Conservation (phyloP, 2,329 filamentous ascomycete species). For the Sclerotinia subarctica region DNA sequence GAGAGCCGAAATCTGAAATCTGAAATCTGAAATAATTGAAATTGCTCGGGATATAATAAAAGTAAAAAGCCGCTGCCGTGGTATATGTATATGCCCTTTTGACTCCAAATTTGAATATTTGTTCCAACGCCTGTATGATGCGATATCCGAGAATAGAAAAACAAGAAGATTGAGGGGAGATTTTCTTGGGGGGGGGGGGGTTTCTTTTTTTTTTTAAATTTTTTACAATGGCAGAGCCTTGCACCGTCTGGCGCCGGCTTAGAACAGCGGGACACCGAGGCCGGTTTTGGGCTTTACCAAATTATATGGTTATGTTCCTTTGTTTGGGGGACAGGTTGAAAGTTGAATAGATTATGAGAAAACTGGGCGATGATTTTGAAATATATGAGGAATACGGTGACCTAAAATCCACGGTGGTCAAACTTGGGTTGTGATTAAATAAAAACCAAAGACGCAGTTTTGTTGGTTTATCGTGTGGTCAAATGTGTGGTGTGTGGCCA, state of each 20-base stretch:
- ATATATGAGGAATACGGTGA: conserved; percentile 34
- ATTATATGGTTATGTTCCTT: conserved; percentile 30
- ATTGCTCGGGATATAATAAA: conserved; percentile 17
- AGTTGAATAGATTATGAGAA: conserved; percentile 22
- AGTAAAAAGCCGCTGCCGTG: conserved; percentile 30
- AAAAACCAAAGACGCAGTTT: conserved; percentile 11
- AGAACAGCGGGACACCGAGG: conserved; percentile 37
- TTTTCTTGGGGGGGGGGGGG: background rate
- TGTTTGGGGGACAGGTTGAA: conserved; percentile 25
- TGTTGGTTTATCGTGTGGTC: background rate
- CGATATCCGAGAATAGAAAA: conserved; percentile 25
- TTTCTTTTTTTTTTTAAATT: background rate
- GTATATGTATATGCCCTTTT: conserved; percentile 36
- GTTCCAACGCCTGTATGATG: conserved; percentile 35
- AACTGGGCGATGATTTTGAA: conserved; percentile 28
- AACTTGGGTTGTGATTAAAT: background rate
- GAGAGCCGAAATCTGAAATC: conserved; percentile 6
- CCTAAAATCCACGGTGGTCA: conserved; percentile 1
- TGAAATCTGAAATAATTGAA: conserved; percentile 4
- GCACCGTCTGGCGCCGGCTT: conserved; percentile 39
- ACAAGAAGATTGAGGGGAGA: conserved; percentile 27
- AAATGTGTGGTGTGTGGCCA: conserved; percentile 8
- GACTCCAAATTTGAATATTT: conserved; percentile 24
- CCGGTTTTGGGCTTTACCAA: conserved; percentile 37
- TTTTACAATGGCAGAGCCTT: conserved; percentile 35